Percentiles rank a stretch among this genome's conserved stretches.
Conservation (phyloP, 139 green algal species). For the Coelastrella sp. region DNA sequence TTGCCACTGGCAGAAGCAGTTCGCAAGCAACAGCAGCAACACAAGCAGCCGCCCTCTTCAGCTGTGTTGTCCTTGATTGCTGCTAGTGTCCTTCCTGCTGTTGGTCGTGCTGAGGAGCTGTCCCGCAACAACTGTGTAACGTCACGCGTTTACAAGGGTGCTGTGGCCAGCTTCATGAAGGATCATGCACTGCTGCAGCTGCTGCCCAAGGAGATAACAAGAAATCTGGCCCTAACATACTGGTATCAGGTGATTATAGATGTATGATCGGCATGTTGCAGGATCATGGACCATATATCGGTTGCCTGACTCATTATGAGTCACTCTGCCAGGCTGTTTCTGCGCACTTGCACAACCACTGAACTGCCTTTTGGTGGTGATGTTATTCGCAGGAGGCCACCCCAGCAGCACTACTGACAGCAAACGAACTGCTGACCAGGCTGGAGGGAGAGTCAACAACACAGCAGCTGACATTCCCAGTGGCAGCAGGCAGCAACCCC, state of each 20-base stretch:
- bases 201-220: conserved; percentile 24
- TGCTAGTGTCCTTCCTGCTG: conserved; percentile 30
- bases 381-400: conserved; percentile 25
- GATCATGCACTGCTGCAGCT: not conserved
- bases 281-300: no score
- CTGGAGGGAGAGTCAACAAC: not conserved
- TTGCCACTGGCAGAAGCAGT: conserved; percentile 27
- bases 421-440: conserved; percentile 30
- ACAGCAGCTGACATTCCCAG: conserved; percentile 19
- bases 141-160: not conserved
- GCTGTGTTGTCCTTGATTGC: not conserved
- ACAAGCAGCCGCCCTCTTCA: not conserved
- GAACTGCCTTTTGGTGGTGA: not conserved
- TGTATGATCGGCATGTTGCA: no score
- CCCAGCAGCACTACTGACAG: conserved; percentile 2
- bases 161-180: conserved; percentile 3
- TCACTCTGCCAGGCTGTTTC: no score
- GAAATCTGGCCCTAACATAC: conserved; percentile 37
- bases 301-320: no score
- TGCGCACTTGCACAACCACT: not conserved
- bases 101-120: conserved; percentile 10
- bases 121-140: not conserved
- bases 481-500: not conserved
- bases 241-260: conserved; percentile 39
- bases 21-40: conserved; percentile 35